phyloP scores from a whole-genome alignment of 164 flowering plant genomes.

The Malania oleifera region DNA sequence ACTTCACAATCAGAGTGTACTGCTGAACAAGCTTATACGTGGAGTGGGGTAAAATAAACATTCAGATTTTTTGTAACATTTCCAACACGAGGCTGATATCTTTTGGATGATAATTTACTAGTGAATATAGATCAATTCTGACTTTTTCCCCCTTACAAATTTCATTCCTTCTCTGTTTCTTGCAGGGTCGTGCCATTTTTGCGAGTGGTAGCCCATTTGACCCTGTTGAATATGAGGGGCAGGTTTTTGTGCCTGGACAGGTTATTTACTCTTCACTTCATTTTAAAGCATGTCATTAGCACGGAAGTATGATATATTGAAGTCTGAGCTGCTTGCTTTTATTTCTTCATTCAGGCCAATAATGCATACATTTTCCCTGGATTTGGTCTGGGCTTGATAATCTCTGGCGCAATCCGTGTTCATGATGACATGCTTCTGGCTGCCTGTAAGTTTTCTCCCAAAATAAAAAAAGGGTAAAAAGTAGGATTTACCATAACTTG shows the following conservation, averaged over 20 bases:
- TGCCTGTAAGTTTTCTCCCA: conserved; percentile 27
- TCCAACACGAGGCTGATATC: no score
- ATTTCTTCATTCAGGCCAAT: conserved; percentile 18
- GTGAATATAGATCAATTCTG: no score
- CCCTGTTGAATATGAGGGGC: conserved; percentile 24
- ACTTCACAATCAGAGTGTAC: conserved; percentile 68
- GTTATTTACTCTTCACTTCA: background rate
- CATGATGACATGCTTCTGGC: conserved; percentile 36
- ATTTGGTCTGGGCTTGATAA: conserved; percentile 32
- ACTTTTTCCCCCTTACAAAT: no score
- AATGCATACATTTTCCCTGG: conserved; percentile 30
- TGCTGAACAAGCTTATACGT: conserved; percentile 58
- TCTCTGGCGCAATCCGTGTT: conserved; percentile 35
- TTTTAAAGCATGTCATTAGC: background rate
- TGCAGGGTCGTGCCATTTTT: conserved; percentile 24
- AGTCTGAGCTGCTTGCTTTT: background rate
- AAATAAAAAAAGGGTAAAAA: no score
- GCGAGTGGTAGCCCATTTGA: conserved; percentile 27
- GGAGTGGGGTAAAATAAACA: conserved; percentile 37
- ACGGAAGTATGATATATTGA: background rate
- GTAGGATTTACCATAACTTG: no score
- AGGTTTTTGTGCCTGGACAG: conserved; percentile 20
- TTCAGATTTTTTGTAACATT: background rate
- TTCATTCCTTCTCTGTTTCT: background rate
- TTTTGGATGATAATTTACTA: no score